Base-by-base conservation (phyloP, 1,284 basidiomycete genomes). In the Sanguinoderma infundibulare region DNA sequence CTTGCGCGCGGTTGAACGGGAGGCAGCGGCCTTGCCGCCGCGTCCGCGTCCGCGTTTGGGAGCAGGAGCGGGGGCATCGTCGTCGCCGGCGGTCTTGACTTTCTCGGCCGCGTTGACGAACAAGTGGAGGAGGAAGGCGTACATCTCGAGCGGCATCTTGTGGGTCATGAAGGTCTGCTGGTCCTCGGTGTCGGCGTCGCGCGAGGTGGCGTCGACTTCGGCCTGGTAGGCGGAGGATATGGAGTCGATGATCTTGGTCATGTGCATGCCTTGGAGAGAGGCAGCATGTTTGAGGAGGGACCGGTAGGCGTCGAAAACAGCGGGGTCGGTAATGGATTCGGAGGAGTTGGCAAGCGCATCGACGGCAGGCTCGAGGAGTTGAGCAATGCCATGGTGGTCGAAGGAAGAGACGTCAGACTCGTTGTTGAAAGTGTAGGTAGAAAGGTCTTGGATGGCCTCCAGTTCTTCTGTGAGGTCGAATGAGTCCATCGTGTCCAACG, bases 101-200 rank as follows among this genome's bases (percentile, higher is more conserved):
- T 89, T 90, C 75, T 96, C 94, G 1, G 88, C 90, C 0, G 86
- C 87, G 17, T 78, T 77, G 22, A 93, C 89, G 71, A 95, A 95
- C 94, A 94, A 97, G 66, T 89, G 82, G 8, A 97, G 75, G 22
- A 97, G 78, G 73, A 97, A 98, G 3, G 90, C 91, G 74, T 94
- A 97, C 80, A 91, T 89, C 74, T 98, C 96, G 53, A 98, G 79
- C 0, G 93, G 86, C 1, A 74, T 71, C 72, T 90, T 90, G 76
- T 95, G 94, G 0, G 82, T 74, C 66, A 86, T 78, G 61, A 90
- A 87, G 0, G 83, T 82, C 50, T 92, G 85, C 63, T 89, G 87
- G 57, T 94, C 90, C 22, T 88, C 87, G 35, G 87, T 79, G 30
- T 91, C 88, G 35, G 90, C 73, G 62, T 93, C 89, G 55, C 81